Conservation (phyloP, 148 eudicot genomes). For the Cornus suecica region DNA sequence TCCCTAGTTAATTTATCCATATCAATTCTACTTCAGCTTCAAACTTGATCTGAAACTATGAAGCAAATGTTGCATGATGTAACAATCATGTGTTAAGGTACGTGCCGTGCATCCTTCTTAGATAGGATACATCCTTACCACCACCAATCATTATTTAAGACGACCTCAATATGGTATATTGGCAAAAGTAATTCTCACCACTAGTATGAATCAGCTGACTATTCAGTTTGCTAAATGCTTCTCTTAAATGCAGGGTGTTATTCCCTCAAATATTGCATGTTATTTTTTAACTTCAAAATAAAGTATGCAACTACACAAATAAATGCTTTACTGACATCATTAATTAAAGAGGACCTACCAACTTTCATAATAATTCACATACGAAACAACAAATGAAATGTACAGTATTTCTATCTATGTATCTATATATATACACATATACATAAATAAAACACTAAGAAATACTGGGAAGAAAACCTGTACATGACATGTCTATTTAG, state of each 20-base stretch:
- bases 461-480: neutral
- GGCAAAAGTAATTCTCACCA: neutral
- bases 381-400: neutral
- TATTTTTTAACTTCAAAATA: neutral
- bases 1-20: too few species aligned
- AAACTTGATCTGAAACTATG: neutral
- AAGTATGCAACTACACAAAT: neutral
- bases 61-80: neutral
- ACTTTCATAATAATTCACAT: neutral
- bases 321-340: neutral
- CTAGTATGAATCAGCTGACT: neutral
- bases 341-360: neutral
- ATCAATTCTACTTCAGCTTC: neutral
- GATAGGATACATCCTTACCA: neutral
- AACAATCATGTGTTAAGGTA: neutral
- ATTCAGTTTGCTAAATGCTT: neutral
- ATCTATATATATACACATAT: too few species aligned
- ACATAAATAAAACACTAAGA: too few species aligned
- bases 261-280: neutral
- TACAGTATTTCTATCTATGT: neutral
- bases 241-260: neutral
- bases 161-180: neutral
- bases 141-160: neutral
- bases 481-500: slow-evolving; percentile 15
- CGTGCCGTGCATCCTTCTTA: neutral